Evolutionary conservation across 768 basidiomycete species (phyloP).

Genomic region (Leccinum disarticulatum): DNA sequence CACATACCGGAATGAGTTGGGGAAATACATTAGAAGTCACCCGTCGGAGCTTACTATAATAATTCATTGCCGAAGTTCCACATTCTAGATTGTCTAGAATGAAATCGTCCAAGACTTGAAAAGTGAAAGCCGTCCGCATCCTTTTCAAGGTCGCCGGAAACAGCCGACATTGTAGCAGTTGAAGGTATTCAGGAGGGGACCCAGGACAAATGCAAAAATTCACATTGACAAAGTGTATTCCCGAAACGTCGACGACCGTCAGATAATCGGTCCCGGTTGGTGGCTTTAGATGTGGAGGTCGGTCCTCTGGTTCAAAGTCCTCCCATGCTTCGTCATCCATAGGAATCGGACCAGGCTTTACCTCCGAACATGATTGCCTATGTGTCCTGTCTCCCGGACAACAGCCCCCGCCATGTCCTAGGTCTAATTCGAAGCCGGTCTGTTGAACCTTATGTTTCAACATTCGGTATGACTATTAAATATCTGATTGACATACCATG

Average conservation of each 20-base stretch:
- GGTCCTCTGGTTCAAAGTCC: not conserved
- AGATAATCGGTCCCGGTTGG: not conserved
- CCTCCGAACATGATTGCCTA: not conserved
- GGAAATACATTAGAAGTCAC: slow-evolving; percentile 7
- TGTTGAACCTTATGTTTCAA: not conserved
- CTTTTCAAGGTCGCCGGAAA: not conserved
- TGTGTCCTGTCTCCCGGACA: not conserved
- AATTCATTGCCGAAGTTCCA: not conserved
- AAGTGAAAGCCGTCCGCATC: not conserved
- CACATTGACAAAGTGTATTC: not conserved
- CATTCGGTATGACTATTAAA: not conserved
- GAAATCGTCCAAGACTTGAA: not conserved
- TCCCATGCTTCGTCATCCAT: not conserved
- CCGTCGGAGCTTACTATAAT: not conserved
- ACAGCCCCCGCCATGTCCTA: not conserved
- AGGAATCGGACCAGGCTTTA: not conserved
- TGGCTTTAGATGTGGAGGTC: not conserved
- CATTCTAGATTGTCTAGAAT: slow-evolving; percentile 19
- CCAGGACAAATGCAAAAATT: not conserved
- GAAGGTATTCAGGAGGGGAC: not conserved
- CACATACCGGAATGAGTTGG: slow-evolving; percentile 2
- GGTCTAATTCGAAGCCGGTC: not conserved
- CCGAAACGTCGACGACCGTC: not conserved
- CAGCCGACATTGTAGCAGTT: not conserved
- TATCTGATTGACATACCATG: not conserved